Evolutionary conservation across 2,329 filamentous ascomycete genomes (phyloP).

Genomic region (Sclerotinia minor): DNA sequence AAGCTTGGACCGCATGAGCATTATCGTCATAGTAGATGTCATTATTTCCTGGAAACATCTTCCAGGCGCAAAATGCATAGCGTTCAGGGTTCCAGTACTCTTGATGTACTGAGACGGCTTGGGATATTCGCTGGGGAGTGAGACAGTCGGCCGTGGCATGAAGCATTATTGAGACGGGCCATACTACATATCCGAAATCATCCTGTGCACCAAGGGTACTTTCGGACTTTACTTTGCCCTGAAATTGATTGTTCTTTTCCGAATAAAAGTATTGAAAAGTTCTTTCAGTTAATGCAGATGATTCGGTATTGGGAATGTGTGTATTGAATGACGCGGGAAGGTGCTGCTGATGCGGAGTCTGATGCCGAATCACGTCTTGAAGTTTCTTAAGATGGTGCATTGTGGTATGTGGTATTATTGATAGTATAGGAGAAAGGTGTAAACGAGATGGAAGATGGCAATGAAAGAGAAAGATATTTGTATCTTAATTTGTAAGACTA

Average conservation of each 20-base stretch:
- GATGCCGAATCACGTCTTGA: background rate
- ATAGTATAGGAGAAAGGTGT: background rate
- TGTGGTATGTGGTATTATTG: background rate
- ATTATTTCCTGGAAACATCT: constrained; percentile 34
- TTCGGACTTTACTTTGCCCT: constrained; percentile 27
- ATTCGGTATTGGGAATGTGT: background rate
- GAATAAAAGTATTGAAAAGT: constrained; percentile 29
- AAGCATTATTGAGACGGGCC: constrained; percentile 33
- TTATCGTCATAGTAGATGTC: constrained; percentile 36
- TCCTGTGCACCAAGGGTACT: constrained; percentile 25
- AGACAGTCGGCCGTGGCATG: constrained; percentile 30
- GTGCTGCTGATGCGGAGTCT: background rate
- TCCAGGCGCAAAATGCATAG: constrained; percentile 34
- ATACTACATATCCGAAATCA: constrained; percentile 33
- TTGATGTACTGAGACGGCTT: constrained; percentile 25
- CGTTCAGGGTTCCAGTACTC: constrained; percentile 31
- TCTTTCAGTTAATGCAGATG: constrained; percentile 9
- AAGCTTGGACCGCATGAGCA: constrained; percentile 30
- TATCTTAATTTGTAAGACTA: background rate
- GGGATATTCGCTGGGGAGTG: constrained; percentile 4
- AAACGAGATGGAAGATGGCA: too few relatives aligned
- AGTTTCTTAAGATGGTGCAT: background rate
- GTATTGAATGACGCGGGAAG: background rate
- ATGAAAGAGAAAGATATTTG: background rate
- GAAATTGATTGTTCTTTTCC: constrained; percentile 23